Base-by-base conservation (phyloP, 176 grass and related monocot species). In the Leersia perrieri region DNA sequence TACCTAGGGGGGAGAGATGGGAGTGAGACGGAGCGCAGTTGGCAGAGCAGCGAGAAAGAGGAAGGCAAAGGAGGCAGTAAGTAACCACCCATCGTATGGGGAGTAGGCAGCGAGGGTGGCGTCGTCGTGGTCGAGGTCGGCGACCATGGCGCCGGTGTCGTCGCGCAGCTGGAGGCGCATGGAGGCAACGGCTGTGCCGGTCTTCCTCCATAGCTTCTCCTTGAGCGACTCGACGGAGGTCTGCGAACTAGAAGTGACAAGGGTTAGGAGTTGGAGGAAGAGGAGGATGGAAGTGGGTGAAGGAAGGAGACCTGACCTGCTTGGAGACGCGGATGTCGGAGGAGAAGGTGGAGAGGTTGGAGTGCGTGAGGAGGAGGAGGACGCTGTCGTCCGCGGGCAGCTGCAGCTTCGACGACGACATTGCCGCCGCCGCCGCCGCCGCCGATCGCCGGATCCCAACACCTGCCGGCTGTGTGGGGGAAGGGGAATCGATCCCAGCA, bases 131-230 rank as follows among this genome's bases (percentile, higher is more conserved):
- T 83, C 89, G 65, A 98, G 85, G 44, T 93, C 90, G 53, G 66
- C 80, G 78, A 98, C 8, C 81, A 91, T 98, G 31, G 84, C 86
- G 34, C 90, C 92, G 51, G 90, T 63, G 34, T 94, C 92, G 69
- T 98, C 95, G 62, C 73, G 88, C 72, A 98, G 91, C 73, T 95
- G 81, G 16, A 98, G 92, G 51, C 78, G 81, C 92, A 98, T 98
- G 57, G 75, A 91, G 20, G 83, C 79, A 11, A 92, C 87, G 16
- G 88, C 38, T 3, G 92, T 98, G 20, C 92, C 92, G 26, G 85
- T 94, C 74, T 95, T 98, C 84, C 86, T 90, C 92, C 95, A 98
- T 39, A 98, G 77, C 83, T 98, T 98, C 45, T 95, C 95, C 86
- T 95, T 98, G 30, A 93, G 81, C 34, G 86, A 72, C 81, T 94